phyloP scores from a whole-genome alignment of 805 yeast species.

The Kregervanrija fluxuum region DNA sequence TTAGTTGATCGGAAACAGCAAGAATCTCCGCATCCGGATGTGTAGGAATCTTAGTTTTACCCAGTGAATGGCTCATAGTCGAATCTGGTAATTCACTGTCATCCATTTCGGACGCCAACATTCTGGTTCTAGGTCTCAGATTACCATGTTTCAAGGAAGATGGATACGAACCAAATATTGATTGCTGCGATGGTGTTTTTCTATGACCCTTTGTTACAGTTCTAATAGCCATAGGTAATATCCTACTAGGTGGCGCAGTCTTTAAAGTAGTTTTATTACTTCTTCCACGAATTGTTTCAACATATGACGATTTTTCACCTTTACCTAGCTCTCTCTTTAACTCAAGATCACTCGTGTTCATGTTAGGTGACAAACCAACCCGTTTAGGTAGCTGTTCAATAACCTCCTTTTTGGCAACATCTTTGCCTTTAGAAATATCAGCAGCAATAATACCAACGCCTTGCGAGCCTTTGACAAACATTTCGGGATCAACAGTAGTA shows the following conservation, averaged over 20 bases:
- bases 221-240: constrained; percentile 41
- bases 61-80: constrained; percentile 21
- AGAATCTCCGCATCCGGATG: constrained; percentile 28
- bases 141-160: constrained; percentile 55
- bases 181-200: constrained; percentile 23
- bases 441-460: neutral
- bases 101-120: constrained; percentile 71
- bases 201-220: constrained; percentile 25
- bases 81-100: constrained; percentile 44
- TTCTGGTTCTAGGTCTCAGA: constrained; percentile 55
- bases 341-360: neutral
- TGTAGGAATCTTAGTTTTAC: constrained; percentile 23
- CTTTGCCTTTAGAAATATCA: neutral
- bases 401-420: constrained; percentile 1
- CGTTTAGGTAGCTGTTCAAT: neutral
- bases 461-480: constrained; percentile 15
- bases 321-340: constrained; percentile 25
- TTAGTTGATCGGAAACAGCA: constrained; percentile 26
- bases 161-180: constrained; percentile 19
- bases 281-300: constrained; percentile 19
- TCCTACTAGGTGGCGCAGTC: constrained; percentile 30
- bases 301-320: constrained; percentile 47
- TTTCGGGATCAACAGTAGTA: constrained; percentile 26
- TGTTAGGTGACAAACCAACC: constrained; percentile 7
- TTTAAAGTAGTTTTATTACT: constrained; percentile 2